Evolutionary conservation across 2,329 filamentous ascomycete species (phyloP), one percentile per base, ranked within the genome.

Genomic region (Cryphonectria radicalis): DNA sequence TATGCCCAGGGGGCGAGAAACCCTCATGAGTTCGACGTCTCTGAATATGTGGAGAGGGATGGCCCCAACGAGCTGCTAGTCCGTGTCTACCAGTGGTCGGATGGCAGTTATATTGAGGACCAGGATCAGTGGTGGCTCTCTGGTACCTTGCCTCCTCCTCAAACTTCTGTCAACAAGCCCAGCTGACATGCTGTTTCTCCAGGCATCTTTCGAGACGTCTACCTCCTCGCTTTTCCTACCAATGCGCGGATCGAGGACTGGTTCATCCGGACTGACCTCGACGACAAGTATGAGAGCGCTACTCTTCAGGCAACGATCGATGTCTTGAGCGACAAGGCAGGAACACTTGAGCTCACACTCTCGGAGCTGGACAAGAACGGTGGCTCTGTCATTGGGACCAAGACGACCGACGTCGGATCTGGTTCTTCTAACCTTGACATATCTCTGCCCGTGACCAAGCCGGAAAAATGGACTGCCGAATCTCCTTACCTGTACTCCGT

Each of bases 1-100:
- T 93, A 93, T 75, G 88, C 88, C 3, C 90, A 93, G 76, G 91
- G 91, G 0, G 88, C 88, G 13, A 84, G 91, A 53, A 93, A 93
- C 74, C 85, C 91, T 0, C 85, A 89, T 10, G 91, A 93, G 76
- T 93, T 92, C 74, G 91, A 93, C 73, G 81, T 93, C 17, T 89
- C 89, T 0, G 75, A 80, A 0, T 79, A 84, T 53, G 78, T 89
- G 22, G 79, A 74, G 25, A 74, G 78, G 8, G 79, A 79, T 5
- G 81, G 75, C 3, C 77, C 80, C 50, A 92, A 92, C 73, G 84
- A 84, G 59, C 77, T 93, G 0, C 84, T 86, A 13, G 89, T 93
- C 0, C 83, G 86, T n/a, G 91, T 93, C 0, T 93, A 93, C 73
- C 90, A 92, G 76, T 92, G 88, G 83, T 92, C 86, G 14, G 90